Percentiles rank a stretch among this genome's conserved stretches.
Evolutionary conservation across 345 rosid genomes (phyloP).

Genomic region (Citrus glauca): DNA sequence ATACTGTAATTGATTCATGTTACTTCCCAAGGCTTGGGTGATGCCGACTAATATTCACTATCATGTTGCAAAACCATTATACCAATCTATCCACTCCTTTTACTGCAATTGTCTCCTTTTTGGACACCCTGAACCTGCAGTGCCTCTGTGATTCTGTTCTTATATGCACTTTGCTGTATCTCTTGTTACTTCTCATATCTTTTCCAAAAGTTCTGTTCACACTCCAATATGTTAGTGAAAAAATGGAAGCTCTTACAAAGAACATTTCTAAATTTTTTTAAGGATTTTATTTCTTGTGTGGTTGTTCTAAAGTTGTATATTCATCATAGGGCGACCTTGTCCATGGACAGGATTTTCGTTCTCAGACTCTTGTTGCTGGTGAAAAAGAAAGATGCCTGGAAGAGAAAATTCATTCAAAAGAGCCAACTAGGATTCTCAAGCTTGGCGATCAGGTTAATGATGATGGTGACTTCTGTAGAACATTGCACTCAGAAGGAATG

Average conservation of each 20-base stretch:
- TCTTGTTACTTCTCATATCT: not conserved
- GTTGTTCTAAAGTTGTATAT: not conserved
- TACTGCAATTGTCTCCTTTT: not conserved
- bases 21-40: not conserved
- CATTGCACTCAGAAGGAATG: constrained; percentile 15
- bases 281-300: not conserved
- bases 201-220: not conserved
- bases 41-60: not conserved
- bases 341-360: constrained; percentile 22
- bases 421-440: constrained; percentile 5
- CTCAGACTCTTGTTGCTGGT: constrained; percentile 19
- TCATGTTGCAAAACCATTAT: not conserved
- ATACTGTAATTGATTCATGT: not conserved
- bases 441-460: constrained; percentile 17
- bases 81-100: not conserved
- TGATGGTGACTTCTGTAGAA: constrained; percentile 17
- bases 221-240: not conserved
- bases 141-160: not conserved
- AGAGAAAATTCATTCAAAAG: constrained; percentile 16
- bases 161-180: not conserved
- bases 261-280: not conserved
- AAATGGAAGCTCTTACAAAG: not conserved
- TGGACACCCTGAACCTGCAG: not conserved
- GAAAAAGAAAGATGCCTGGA: constrained; percentile 22
- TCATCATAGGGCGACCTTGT: constrained; percentile 26